Percentiles rank a stretch among this genome's conserved stretches.
These are phyloP conservation scores for Schwanniomyces polymorphus DNA, from an alignment of 805 yeast genomes.

Conservation along the genomic window DNA sequence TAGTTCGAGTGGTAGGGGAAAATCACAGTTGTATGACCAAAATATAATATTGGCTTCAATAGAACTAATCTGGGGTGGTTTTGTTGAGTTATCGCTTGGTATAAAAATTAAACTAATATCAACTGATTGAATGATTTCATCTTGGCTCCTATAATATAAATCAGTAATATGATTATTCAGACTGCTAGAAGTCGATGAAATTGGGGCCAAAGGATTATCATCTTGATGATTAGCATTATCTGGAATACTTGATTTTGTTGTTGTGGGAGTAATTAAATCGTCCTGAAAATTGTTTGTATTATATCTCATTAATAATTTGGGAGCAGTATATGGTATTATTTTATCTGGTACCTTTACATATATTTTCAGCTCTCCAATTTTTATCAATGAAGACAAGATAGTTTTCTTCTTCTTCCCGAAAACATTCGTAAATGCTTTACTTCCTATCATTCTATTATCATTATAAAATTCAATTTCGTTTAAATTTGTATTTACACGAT, in stretches of 20 bases:
- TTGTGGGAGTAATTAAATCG: constrained; percentile 1
- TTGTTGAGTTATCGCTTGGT: constrained; percentile 15
- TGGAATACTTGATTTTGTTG: not conserved
- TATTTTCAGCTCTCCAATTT: constrained; percentile 34
- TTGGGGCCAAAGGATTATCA: constrained; percentile 2
- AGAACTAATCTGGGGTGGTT: constrained; percentile 34
- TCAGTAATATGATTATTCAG: constrained; percentile 21
- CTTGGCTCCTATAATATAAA: constrained; percentile 28
- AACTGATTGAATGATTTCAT: constrained; percentile 19
- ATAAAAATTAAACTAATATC: constrained; percentile 29
- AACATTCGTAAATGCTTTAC: constrained; percentile 17
- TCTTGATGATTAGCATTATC: not conserved
- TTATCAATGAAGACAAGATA: constrained; percentile 30
- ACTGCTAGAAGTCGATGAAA: constrained; percentile 3
- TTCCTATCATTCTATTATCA: constrained; percentile 28
- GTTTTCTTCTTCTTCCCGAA: constrained; percentile 38
- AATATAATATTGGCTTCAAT: constrained; percentile 38
- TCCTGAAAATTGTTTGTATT: constrained; percentile 22
- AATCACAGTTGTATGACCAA: constrained; percentile 42
- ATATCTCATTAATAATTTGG: constrained; percentile 36
- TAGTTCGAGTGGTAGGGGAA: constrained; percentile 38
- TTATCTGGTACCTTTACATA: constrained; percentile 33
- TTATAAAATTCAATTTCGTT: constrained; percentile 8
- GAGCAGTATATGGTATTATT: constrained; percentile 35
- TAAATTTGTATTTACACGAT: not conserved